Evolutionary conservation across 176 grass and related monocot species (phyloP).

Genomic region (Raddia distichophylla): DNA sequence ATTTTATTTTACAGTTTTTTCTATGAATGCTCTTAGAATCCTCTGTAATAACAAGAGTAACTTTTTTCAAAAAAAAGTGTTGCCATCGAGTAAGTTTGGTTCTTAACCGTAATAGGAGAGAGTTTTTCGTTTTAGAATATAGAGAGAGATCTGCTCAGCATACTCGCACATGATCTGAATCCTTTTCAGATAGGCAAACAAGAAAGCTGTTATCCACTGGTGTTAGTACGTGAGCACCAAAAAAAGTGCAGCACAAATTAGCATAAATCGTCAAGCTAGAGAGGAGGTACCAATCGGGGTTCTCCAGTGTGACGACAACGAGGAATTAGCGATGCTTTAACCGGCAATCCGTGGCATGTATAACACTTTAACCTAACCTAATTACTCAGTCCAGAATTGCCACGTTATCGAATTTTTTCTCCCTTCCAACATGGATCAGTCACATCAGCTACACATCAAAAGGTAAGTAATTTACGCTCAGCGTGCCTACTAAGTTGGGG

Average conservation of each 20-base stretch:
- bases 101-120: background rate
- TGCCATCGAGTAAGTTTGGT: background rate
- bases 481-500: background rate
- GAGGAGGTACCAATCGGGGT: background rate
- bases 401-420: background rate
- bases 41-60: background rate
- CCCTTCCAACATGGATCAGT: background rate
- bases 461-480: background rate
- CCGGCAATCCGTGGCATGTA: background rate
- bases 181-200: background rate
- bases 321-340: background rate
- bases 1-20: too few relatives aligned
- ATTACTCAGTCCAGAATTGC: background rate
- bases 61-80: too few relatives aligned
- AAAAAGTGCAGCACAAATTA: background rate
- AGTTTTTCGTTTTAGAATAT: background rate
- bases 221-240: background rate
- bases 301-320: background rate
- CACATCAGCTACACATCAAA: conserved; percentile 23
- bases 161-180: background rate
- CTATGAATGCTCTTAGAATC: background rate
- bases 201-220: background rate
- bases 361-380: conserved; percentile 10
- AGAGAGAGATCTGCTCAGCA: background rate
- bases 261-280: background rate